Percentiles rank a stretch among this genome's conserved stretches.
phyloP scores from a whole-genome alignment of 192 early-diverging fungal genomes.

The Podila minutissima region DNA sequence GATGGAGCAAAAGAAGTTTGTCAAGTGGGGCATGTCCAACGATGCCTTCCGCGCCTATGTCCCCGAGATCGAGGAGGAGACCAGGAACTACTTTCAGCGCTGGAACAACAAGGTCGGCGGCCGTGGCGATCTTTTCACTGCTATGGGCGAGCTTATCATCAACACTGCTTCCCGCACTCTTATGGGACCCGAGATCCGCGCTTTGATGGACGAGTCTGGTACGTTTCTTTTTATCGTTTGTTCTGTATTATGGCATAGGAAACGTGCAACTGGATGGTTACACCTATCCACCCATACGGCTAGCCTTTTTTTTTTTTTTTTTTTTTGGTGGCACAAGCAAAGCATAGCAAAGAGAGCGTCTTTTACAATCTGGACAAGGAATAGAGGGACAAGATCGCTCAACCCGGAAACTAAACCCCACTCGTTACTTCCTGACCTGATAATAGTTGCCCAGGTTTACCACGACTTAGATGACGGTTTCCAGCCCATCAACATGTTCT shows the following conservation, averaged over 20 bases:
- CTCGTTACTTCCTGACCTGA: neutral
- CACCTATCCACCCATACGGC: neutral
- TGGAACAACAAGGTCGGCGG: conserved; percentile 66
- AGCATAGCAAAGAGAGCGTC: neutral
- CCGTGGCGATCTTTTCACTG: conserved; percentile 76
- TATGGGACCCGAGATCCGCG: conserved; percentile 93
- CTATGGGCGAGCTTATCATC: conserved; percentile 91
- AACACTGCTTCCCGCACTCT: conserved; percentile 94
- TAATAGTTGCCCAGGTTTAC: conserved; percentile 88
- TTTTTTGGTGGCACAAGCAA: conserved; percentile 1
- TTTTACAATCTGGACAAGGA: too few species aligned
- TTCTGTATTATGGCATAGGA: neutral
- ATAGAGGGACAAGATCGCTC: too few species aligned
- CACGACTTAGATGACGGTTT: conserved; percentile 95
- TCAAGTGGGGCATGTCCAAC: conserved; percentile 91
- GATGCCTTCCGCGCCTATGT: conserved; percentile 90
- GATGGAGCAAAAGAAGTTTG: conserved; percentile 99
- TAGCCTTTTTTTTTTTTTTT: neutral
- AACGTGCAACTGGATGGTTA: neutral
- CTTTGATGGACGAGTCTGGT: conserved; percentile 76
- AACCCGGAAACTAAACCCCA: neutral
- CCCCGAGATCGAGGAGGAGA: conserved; percentile 87
- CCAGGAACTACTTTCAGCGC: conserved; percentile 77
- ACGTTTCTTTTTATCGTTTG: conserved; percentile 13
- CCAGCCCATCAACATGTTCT: conserved; percentile 94